Percentiles rank a stretch among this genome's conserved stretches.
phyloP scores from a whole-genome alignment of 2,329 filamentous ascomycete genomes.

The Eutypella sp. region DNA sequence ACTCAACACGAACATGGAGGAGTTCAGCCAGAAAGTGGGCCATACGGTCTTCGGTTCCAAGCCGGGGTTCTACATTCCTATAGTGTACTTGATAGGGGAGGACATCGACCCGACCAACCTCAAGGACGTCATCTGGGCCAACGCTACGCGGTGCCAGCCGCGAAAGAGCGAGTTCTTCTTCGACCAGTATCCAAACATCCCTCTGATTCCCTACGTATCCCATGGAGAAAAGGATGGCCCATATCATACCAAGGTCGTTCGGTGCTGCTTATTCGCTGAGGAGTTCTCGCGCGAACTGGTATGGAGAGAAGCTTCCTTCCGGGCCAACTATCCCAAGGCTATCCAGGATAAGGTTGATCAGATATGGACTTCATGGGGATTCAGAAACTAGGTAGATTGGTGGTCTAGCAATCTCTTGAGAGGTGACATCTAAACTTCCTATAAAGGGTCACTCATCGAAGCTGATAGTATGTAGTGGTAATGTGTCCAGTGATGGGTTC shows the following conservation, averaged over 20 bases:
- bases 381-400: no score
- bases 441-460: no score
- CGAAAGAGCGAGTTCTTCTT: conserved; percentile 38
- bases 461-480: no score
- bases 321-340: conserved; percentile 31
- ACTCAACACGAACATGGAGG: conserved; percentile 42
- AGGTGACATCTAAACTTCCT: no score
- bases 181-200: conserved; percentile 38
- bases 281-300: conserved; percentile 35
- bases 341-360: conserved; percentile 36
- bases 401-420: no score
- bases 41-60: conserved; percentile 39
- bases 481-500: no score
- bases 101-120: conserved; percentile 43
- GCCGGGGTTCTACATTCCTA: conserved; percentile 36
- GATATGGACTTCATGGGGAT: no score
- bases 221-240: conserved; percentile 31
- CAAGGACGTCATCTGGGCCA: conserved; percentile 45
- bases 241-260: conserved; percentile 41
- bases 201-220: conserved; percentile 41
- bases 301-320: conserved; percentile 28
- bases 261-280: conserved; percentile 35
- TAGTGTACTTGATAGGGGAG: conserved; percentile 40
- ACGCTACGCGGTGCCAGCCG: conserved; percentile 41
- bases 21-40: conserved; percentile 36